Evolutionary conservation across 2,329 filamentous ascomycete genomes (phyloP).

Genomic region (Acrocalymma vagum): DNA sequence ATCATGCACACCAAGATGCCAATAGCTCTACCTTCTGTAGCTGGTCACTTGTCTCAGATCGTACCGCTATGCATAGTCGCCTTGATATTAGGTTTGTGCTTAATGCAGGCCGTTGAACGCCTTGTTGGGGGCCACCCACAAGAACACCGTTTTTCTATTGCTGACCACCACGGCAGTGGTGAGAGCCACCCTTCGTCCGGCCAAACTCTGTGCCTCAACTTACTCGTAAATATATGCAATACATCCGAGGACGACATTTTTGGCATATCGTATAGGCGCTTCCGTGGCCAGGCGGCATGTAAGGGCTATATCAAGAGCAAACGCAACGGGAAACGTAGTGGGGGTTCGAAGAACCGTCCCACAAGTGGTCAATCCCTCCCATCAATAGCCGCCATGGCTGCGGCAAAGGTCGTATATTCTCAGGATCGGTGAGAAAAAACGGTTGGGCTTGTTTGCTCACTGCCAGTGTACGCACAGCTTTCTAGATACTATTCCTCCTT

Average conservation of each 20-base stretch:
- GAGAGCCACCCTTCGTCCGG: conserved; percentile 29
- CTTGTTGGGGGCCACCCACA: conserved; percentile 9
- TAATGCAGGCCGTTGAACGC: conserved; percentile 11
- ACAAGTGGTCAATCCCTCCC: no score
- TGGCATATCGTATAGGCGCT: conserved; percentile 22
- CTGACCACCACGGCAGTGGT: conserved; percentile 30
- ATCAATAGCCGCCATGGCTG: conserved; percentile 17
- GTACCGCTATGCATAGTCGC: conserved; percentile 22
- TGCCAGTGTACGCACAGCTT: no score
- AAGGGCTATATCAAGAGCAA: conserved; percentile 24
- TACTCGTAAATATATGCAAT: no score
- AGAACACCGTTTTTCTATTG: conserved; percentile 19
- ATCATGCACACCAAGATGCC: no score
- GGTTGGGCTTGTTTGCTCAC: conserved; percentile 4
- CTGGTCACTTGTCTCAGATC: conserved; percentile 13
- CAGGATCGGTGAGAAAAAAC: conserved; percentile 11
- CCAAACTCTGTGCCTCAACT: conserved; percentile 19
- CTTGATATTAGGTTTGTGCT: conserved; percentile 17
- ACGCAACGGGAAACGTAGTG: conserved; percentile 19
- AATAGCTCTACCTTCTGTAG: no score
- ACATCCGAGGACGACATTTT: conserved; percentile 34
- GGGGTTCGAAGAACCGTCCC: no score
- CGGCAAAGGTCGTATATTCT: background rate
- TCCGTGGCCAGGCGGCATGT: conserved; percentile 30
- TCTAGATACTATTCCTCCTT: no score